phyloP scores from a whole-genome alignment of 1,139 yeast species.

The Lodderomyces margitis region DNA sequence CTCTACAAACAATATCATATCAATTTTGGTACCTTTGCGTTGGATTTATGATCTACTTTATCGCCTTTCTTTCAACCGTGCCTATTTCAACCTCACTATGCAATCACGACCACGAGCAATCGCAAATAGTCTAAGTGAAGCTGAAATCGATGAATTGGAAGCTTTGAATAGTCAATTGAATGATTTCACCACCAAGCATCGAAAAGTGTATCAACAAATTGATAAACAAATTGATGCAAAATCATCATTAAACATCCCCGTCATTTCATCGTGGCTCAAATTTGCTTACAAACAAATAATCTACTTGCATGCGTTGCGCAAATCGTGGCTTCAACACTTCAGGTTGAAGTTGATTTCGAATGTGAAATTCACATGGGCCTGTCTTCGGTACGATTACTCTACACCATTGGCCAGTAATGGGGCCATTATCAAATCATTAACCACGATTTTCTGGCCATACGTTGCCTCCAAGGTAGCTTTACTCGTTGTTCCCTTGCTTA shows the following conservation, averaged over 20 bases:
- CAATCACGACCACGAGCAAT: slow-evolving; percentile 35
- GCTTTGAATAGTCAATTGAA: slow-evolving; percentile 16
- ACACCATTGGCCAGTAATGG: slow-evolving; percentile 24
- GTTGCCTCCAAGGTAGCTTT: slow-evolving; percentile 35
- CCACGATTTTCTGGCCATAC: slow-evolving; percentile 44
- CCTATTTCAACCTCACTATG: slow-evolving; percentile 39
- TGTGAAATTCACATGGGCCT: slow-evolving; percentile 29
- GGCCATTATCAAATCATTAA: slow-evolving; percentile 26
- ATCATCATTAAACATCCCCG: slow-evolving; percentile 3
- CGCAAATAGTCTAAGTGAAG: slow-evolving; percentile 29
- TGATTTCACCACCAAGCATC: slow-evolving; percentile 4
- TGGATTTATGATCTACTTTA: slow-evolving; percentile 39
- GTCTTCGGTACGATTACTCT: slow-evolving; percentile 38
- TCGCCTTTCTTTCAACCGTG: slow-evolving; percentile 42
- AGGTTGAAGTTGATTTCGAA: slow-evolving; percentile 16
- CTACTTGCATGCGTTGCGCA: slow-evolving; percentile 12
- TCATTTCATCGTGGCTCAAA: slow-evolving; percentile 10
- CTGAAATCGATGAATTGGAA: slow-evolving; percentile 30
- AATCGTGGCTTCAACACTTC: slow-evolving; percentile 13
- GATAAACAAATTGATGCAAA: slow-evolving; percentile 3
- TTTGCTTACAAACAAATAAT: slow-evolving; percentile 13
- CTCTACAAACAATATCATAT: slow-evolving; percentile 33
- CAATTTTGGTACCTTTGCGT: slow-evolving; percentile 36
- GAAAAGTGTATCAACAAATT: slow-evolving; percentile 1
- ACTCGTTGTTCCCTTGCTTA: slow-evolving; percentile 18